Conservation (phyloP, 257 asterid genomes). For the Solanum peruvianum region DNA sequence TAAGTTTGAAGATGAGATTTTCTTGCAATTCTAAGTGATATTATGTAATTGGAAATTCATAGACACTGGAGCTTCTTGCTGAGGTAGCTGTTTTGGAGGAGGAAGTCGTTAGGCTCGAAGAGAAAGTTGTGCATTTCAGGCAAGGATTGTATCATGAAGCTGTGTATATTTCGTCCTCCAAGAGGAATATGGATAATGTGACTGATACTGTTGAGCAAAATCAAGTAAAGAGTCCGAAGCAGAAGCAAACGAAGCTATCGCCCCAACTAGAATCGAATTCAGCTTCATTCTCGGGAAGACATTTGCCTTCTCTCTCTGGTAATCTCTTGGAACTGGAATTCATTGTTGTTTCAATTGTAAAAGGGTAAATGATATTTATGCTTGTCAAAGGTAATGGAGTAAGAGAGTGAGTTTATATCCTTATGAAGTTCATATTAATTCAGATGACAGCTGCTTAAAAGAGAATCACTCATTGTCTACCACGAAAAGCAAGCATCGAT, state of each 20-base stretch:
- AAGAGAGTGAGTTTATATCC: not conserved
- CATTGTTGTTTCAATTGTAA: not conserved
- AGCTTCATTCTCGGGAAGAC: slow-evolving; percentile 9
- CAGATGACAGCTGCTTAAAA: slow-evolving; percentile 46
- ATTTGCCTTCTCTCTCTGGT: slow-evolving; percentile 32
- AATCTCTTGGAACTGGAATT: not conserved
- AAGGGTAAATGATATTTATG: not conserved
- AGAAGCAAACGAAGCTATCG: slow-evolving; percentile 34
- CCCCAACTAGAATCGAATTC: slow-evolving; percentile 25
- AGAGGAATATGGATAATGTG: slow-evolving; percentile 39
- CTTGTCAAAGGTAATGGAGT: not conserved
- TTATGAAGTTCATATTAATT: not conserved
- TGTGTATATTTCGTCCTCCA: slow-evolving; percentile 55
- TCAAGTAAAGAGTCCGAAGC: slow-evolving; percentile 25
- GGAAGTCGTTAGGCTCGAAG: slow-evolving; percentile 93
- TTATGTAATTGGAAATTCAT: slow-evolving; percentile 1
- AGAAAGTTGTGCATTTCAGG: slow-evolving; percentile 68
- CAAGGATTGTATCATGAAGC: slow-evolving; percentile 95
- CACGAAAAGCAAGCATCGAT: slow-evolving; percentile 30
- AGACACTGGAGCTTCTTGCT: slow-evolving; percentile 95
- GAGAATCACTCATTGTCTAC: slow-evolving; percentile 38
- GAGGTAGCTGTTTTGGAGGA: slow-evolving; percentile 98
- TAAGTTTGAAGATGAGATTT: not conserved
- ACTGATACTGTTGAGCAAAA: slow-evolving; percentile 20
- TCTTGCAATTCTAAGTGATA: not conserved